Conservation (phyloP, 2,329 filamentous ascomycete species). For the Penicillium concentricum region DNA sequence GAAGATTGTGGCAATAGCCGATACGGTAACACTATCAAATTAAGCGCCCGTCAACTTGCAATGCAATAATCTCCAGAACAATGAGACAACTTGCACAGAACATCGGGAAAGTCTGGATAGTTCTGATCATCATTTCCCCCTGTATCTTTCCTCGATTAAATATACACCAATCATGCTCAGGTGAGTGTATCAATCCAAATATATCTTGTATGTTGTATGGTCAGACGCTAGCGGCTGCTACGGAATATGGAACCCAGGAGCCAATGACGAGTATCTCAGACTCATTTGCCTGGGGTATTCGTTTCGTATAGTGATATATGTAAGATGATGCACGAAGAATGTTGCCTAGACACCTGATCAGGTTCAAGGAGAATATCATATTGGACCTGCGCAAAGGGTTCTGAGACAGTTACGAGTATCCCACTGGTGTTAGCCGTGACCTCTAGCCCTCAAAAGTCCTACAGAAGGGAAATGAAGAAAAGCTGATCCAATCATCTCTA, state of each 20-base stretch:
- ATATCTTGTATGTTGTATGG: background rate
- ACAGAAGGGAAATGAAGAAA: slow-evolving; percentile 7
- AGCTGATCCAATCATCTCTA: slow-evolving; percentile 16
- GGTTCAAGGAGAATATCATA: background rate
- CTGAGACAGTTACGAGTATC: background rate
- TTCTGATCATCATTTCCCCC: no score
- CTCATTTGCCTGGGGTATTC: background rate
- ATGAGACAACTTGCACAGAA: background rate
- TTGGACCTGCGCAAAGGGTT: background rate
- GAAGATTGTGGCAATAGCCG: background rate
- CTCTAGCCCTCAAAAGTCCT: background rate
- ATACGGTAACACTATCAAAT: background rate
- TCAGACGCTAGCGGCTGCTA: slow-evolving; percentile 7
- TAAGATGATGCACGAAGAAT: background rate
- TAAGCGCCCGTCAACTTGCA: background rate
- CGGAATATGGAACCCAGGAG: background rate
- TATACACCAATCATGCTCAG: background rate
- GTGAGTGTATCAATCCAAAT: background rate
- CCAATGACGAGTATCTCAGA: slow-evolving; percentile 3
- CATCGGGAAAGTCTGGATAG: background rate
- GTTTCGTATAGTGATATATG: background rate
- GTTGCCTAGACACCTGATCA: background rate
- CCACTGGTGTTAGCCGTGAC: background rate
- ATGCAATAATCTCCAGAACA: background rate
- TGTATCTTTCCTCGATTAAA: background rate